These are phyloP conservation scores for Volvox reticuliferus DNA, from an alignment of 139 green algal genomes.

Conservation along the genomic window DNA sequence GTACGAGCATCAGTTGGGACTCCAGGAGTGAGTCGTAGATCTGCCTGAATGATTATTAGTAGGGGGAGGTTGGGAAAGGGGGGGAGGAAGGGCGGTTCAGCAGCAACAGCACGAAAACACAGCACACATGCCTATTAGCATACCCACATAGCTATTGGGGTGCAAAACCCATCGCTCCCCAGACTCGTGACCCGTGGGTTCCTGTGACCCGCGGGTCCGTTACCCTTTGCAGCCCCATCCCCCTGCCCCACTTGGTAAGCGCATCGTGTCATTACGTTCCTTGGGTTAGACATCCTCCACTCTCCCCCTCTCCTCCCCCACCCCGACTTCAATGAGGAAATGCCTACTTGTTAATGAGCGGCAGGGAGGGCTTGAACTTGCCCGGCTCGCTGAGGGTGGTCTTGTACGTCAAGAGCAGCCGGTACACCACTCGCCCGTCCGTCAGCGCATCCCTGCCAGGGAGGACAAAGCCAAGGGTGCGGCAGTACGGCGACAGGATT, in stretches of 20 bases:
- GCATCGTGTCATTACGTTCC: too few species aligned
- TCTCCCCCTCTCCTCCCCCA: background rate
- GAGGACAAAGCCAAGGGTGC: too few species aligned
- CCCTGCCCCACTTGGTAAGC: too few species aligned
- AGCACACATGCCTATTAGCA: too few species aligned
- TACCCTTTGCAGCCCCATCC: background rate
- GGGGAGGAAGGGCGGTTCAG: background rate
- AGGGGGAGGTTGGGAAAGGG: background rate
- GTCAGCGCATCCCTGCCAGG: slow-evolving; percentile 75
- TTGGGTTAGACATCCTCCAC: background rate
- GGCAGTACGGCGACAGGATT: too few species aligned
- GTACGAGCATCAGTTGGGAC: slow-evolving; percentile 77
- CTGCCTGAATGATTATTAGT: slow-evolving; percentile 51
- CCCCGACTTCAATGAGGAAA: too few species aligned
- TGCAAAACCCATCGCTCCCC: background rate
- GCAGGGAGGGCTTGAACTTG: slow-evolving; percentile 68
- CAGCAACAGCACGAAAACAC: too few species aligned
- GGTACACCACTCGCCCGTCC: slow-evolving; percentile 73
- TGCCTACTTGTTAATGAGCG: slow-evolving; percentile 39
- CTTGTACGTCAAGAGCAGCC: slow-evolving; percentile 88
- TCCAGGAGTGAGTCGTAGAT: slow-evolving; percentile 86
- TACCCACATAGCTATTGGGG: too few species aligned
- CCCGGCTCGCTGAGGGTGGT: slow-evolving; percentile 81
- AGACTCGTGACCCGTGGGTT: background rate
- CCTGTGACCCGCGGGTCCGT: background rate